Evolutionary conservation across 768 basidiomycete species (phyloP), one percentile per base, ranked within the genome.

Genomic region (Kwoniella newhampshirensis): DNA sequence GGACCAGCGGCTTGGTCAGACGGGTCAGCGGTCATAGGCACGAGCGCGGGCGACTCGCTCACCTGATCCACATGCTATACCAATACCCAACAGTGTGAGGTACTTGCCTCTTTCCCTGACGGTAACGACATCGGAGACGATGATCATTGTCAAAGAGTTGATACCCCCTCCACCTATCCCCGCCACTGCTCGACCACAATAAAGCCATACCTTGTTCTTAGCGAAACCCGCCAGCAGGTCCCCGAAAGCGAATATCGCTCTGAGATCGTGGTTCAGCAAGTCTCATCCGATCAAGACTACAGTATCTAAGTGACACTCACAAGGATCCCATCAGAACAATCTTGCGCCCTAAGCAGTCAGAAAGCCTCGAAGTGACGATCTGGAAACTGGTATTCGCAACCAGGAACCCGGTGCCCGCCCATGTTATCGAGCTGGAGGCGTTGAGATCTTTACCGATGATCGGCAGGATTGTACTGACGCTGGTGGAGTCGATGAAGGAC

Each of bases 351-450:
- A 71, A 67, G 27, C 56, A 58, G 42, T 66, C 64, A 28, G 55
- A 56, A n/a, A 70, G 42, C 2, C 68, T 44, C 12, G 59, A 68
- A 12, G 52, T 63, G 37, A 71, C 56, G 44, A 70, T 57, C 44
- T 73, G 71, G 47, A 63, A 63, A 6, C 63, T 51, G 1, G 70
- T 72, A 46, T 74, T 74, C 32, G 70, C 70, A 9, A 74, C 59
- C 30, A 75, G 51, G 58, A 67, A 75, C 3, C 67, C 47, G 12
- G 73, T 73, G 1, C 73, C 73, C 18, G 68, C 64, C 73, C 73
- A 75, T 21, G 59, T 54, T 41, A 75, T 75, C 3, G 68, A 67
- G 4, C 50, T 36, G 17, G 57, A 44, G 1, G 68, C 68, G 30
- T 60, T 43, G 8, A 75, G 54, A 26, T 64, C 73, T 11, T 35